Conservation (phyloP, 352 stramenopile genomes). For the Globisporangium cederbergense region DNA sequence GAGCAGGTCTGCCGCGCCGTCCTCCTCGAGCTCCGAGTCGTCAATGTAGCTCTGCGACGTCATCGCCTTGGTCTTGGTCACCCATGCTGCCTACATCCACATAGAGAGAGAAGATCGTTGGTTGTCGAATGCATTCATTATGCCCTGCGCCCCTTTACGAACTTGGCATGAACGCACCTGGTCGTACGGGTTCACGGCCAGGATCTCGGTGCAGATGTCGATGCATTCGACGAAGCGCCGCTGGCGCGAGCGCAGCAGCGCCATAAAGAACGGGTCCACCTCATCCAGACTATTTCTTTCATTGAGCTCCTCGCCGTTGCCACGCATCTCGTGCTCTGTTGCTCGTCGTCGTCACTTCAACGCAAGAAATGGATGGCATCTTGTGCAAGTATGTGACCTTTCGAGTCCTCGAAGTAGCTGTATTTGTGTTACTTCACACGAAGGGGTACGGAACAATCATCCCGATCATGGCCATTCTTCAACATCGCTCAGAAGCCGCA, state of each 20-base stretch:
- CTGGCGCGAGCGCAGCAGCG: constrained; percentile 70
- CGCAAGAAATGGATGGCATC: not conserved
- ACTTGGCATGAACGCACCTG: constrained; percentile 28
- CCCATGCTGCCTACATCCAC: constrained; percentile 68
- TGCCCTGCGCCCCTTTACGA: not conserved
- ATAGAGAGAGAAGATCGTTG: not conserved
- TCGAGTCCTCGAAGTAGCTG: constrained; percentile 4
- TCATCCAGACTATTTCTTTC: constrained; percentile 47
- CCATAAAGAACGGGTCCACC: constrained; percentile 89
- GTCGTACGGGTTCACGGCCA: constrained; percentile 85
- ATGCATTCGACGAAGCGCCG: constrained; percentile 80
- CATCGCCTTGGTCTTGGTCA: constrained; percentile 88
- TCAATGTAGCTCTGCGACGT: constrained; percentile 90
- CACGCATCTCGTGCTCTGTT: constrained; percentile 10
- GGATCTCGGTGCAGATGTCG: constrained; percentile 79
- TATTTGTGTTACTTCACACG: not conserved
- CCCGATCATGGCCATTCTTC: not conserved
- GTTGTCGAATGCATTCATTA: not conserved
- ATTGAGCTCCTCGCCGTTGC: constrained; percentile 4
- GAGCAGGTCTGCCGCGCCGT: constrained; percentile 88
- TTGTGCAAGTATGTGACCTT: constrained; percentile 10
- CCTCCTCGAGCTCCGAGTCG: constrained; percentile 91
- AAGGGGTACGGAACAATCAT: not conserved
- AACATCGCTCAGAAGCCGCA: not conserved
- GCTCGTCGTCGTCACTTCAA: not conserved